These are phyloP conservation scores for Hypoxylon sp. DNA, from an alignment of 2,329 filamentous ascomycete genomes.

Conservation along the genomic window DNA sequence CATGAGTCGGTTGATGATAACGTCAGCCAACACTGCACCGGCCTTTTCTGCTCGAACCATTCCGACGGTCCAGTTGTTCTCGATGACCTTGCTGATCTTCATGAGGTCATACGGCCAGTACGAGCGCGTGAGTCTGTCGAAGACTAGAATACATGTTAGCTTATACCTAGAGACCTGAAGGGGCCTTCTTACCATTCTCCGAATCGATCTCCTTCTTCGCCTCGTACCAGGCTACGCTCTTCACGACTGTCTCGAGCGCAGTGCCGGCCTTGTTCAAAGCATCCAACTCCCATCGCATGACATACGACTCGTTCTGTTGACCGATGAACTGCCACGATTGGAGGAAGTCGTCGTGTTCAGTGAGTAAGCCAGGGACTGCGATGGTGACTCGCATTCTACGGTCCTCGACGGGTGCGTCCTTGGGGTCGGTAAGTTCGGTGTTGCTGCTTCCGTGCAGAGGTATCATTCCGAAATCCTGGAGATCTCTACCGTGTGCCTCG, in stretches of 20 bases:
- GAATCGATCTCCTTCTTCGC: constrained; percentile 69
- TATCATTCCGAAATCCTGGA: constrained; percentile 90
- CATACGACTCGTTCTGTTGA: constrained; percentile 81
- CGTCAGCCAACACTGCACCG: constrained; percentile 81
- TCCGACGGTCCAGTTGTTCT: constrained; percentile 85
- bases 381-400: constrained; percentile 85
- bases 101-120: constrained; percentile 75
- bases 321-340: constrained; percentile 85
- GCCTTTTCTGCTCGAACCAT: constrained; percentile 82
- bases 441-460: constrained; percentile 72
- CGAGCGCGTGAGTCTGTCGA: constrained; percentile 70
- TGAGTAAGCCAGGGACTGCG: constrained; percentile 86
- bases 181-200: constrained; percentile 61
- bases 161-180: constrained; percentile 11
- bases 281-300: constrained; percentile 85
- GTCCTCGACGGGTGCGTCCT: constrained; percentile 67
- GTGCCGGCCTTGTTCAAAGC: constrained; percentile 82
- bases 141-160: constrained; percentile 57
- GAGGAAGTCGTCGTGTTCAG: constrained; percentile 77
- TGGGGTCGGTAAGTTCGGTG: constrained; percentile 63
- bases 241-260: constrained; percentile 82
- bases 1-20: constrained; percentile 84
- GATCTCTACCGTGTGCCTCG: constrained; percentile 87
- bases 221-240: constrained; percentile 83
- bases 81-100: constrained; percentile 80